phyloP scores from a whole-genome alignment of 2,329 filamentous ascomycete species.

The Xylaria sp. region DNA sequence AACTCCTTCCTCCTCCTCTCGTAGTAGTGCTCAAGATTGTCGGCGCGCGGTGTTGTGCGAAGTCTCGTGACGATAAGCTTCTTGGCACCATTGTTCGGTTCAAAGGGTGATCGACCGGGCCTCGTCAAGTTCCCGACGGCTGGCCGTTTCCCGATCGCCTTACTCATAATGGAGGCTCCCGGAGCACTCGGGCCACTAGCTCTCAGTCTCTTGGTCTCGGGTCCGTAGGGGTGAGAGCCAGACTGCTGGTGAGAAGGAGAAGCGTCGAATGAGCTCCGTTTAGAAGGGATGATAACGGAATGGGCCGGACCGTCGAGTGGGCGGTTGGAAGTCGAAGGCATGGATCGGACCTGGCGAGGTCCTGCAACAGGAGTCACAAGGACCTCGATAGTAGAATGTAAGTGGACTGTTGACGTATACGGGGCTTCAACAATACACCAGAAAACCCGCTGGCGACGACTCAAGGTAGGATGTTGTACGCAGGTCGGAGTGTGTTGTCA shows the following conservation, averaged over 20 bases:
- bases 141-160: constrained; percentile 38
- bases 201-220: constrained; percentile 44
- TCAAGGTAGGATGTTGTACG: background rate
- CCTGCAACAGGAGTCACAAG: constrained; percentile 48
- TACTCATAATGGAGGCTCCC: constrained; percentile 37
- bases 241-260: constrained; percentile 27
- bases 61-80: constrained; percentile 96
- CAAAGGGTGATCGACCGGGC: constrained; percentile 62
- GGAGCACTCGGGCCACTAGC: constrained; percentile 20
- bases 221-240: constrained; percentile 22
- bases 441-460: background rate
- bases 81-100: constrained; percentile 80
- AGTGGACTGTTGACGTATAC: constrained; percentile 24
- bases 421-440: background rate
- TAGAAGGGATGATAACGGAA: constrained; percentile 44
- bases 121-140: constrained; percentile 60
- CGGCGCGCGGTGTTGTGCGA: constrained; percentile 66
- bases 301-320: constrained; percentile 44
- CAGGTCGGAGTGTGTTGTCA: background rate
- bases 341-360: constrained; percentile 45
- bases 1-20: constrained; percentile 79
- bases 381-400: constrained; percentile 33
- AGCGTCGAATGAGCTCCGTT: constrained; percentile 42
- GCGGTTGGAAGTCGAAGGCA: constrained; percentile 46
- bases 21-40: constrained; percentile 81